A percentile compares a stretch with the other conserved stretches of the same genome.
Conservation (phyloP, 257 asterid genomes). For the Linderniella brevidens region DNA sequence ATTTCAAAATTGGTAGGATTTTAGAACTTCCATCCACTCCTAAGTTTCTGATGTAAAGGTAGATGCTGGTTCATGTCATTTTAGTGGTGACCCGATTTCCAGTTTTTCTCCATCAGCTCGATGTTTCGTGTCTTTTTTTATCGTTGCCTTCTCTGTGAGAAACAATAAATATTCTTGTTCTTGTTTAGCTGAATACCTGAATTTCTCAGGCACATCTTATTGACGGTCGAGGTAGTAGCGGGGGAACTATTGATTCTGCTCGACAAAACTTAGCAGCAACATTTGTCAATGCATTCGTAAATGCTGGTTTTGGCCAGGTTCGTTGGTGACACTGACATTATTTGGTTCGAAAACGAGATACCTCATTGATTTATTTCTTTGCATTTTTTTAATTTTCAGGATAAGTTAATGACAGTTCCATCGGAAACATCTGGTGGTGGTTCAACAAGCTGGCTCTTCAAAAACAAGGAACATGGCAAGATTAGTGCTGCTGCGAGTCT, state of each 20-base stretch:
- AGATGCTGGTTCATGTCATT: no score
- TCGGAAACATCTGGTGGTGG: conserved; percentile 70
- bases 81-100: no score
- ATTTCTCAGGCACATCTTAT: conserved; percentile 71
- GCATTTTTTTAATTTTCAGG: conserved; percentile 27
- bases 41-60: no score
- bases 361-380: neutral
- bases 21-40: no score
- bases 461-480: conserved; percentile 89
- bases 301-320: conserved; percentile 98
- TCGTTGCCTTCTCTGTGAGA: neutral
- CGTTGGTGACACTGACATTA: neutral
- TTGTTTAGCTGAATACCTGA: neutral
- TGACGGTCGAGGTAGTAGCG: conserved; percentile 86
- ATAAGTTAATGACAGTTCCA: conserved; percentile 79
- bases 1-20: no score
- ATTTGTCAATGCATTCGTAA: conserved; percentile 92
- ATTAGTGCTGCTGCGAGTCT: conserved; percentile 96
- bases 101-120: no score
- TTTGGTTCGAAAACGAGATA: conserved; percentile 1
- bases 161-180: neutral
- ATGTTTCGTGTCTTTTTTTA: no score
- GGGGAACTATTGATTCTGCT: conserved; percentile 88
- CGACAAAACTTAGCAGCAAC: conserved; percentile 96
- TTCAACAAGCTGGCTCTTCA: conserved; percentile 79